Percentiles rank a stretch among this genome's conserved stretches.
Evolutionary conservation across 2,329 filamentous ascomycete species (phyloP).

Genomic region (Cucurbitaria berberidis): DNA sequence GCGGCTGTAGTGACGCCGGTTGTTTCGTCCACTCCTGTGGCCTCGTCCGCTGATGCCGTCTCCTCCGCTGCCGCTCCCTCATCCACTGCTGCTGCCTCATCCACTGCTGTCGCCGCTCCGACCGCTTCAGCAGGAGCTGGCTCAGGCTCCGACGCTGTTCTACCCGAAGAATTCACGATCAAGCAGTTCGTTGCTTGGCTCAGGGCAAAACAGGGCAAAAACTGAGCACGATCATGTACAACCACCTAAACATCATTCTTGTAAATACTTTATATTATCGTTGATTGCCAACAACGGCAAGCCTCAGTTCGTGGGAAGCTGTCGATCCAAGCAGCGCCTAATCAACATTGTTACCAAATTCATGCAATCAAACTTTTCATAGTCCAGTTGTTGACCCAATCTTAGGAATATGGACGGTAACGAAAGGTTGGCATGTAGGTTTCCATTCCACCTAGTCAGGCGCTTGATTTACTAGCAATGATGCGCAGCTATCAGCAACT

Average conservation of each 20-base stretch:
- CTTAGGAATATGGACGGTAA: too few relatives aligned
- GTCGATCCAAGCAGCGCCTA: too few relatives aligned
- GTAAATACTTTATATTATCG: slow-evolving; percentile 16
- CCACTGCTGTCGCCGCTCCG: slow-evolving; percentile 11
- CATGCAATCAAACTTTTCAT: too few relatives aligned
- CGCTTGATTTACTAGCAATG: too few relatives aligned
- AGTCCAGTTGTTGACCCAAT: too few relatives aligned
- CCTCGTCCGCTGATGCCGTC: slow-evolving; percentile 11
- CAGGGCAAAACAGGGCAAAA: slow-evolving; percentile 23
- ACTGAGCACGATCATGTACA: slow-evolving; percentile 4
- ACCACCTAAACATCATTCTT: slow-evolving; percentile 10
- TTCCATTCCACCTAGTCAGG: too few relatives aligned
- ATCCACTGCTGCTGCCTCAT: slow-evolving; percentile 1
- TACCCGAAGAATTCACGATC: slow-evolving; percentile 35
- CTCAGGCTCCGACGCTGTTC: slow-evolving; percentile 14
- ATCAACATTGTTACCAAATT: too few relatives aligned
- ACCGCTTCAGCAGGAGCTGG: slow-evolving; percentile 17
- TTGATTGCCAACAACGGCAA: too few relatives aligned
- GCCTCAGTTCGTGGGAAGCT: too few relatives aligned
- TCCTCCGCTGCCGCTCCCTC: slow-evolving; percentile 9
- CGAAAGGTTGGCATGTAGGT: too few relatives aligned
- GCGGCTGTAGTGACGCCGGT: slow-evolving; percentile 3
- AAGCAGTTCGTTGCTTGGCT: slow-evolving; percentile 37
- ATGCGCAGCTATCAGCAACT: too few relatives aligned
- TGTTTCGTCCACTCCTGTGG: slow-evolving; percentile 12